Base-by-base conservation (phyloP, 257 asterid genomes). In the Coffea canephora region DNA sequence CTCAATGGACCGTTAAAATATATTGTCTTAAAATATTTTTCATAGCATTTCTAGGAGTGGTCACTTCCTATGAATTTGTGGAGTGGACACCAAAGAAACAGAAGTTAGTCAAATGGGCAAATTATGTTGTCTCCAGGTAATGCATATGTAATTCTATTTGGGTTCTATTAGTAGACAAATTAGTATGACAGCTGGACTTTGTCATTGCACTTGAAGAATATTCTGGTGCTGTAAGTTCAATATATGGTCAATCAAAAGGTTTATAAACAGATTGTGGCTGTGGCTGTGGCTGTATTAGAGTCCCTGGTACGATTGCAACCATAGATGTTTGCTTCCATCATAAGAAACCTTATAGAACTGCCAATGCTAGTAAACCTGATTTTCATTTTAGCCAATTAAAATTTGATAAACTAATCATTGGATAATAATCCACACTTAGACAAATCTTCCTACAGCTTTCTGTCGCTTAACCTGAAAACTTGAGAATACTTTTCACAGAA, bases 161-260 rank as follows among this genome's bases (percentile, higher is more conserved):
- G 8, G 14, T 19, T 78, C 31, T 41, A 18, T 39, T 55, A 52
- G 57, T 31, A 39, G 69, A 52, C 81, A 77, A 68, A 77, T 61
- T 67, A 50, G 36, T 18, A 27, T 67, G 41, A 34, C 41, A 18
- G 74, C 65, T 49, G 74, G 19, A 77, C 25, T 77, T 19, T 66
- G 74, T 48, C 50, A 19, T 19, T 14, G 16, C 23, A 77, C 25
- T 23, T 15, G n/a, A 36, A 50, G 25, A 48, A 49, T 75, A 75
- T 46, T 76, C 64, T 76, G n/a, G 31, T 8, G 64, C 65, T 46
- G 64, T 65, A 11, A 64, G 15, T 69, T 21, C 31, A 5, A 18
- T 25, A 8, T n/a, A 10, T 25, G n/a, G 13, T 27, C 65, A 57
- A 48, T 67, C 45, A 77, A 49, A 52, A 52, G 5, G 48, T 57